Evolutionary conservation across 2,329 filamentous ascomycete genomes (phyloP), one percentile per base, ranked within the genome.

Genomic region (Ilyonectria sp.): DNA sequence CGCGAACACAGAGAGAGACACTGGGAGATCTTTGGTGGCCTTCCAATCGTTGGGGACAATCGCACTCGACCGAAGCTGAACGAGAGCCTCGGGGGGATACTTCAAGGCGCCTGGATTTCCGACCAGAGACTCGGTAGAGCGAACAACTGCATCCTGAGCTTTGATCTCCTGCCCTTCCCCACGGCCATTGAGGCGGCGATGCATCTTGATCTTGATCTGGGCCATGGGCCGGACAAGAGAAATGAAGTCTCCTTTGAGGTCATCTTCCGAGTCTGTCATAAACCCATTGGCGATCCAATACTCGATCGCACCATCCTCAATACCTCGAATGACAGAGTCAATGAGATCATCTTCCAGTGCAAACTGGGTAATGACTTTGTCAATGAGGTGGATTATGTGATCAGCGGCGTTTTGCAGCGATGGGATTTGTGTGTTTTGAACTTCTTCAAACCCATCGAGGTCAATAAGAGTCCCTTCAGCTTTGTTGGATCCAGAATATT

Each of bases 301-400:
- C 1, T 75, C 70, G 11, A 78, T 67, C 3, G 76, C 69, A 0
- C 69, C 70, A 6, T 78, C 74, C 21, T 77, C 71, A 9, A 80
- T 72, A 2, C 71, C 75, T 4, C 26, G 47, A 8, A 78, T 40
- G 6, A 74, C 70, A 4, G 61, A 55, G 6, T 71, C 54, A 13
- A 73, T 66, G 1, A 74, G 47, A 2, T 46, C 29, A 4, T 67
- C 46, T 15, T 60, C 31, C 0, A 60, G 15, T 4, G 62, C 50
- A 10, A 73, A 62, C 4, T 75, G 61, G 1, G 15, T 46, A 1
- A 72, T 37, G 17, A 68, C 55, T 17, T 57, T 57, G 7, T 56
- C 44, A 0, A 75, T 46, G 2, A 72, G 40, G 6, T 15, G 19
- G 1, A 68, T 47, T 4, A 74, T 53, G 4, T 65, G 60, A 3